phyloP scores from a whole-genome alignment of 1,139 yeast species.

The Maudiozyma humilis region DNA sequence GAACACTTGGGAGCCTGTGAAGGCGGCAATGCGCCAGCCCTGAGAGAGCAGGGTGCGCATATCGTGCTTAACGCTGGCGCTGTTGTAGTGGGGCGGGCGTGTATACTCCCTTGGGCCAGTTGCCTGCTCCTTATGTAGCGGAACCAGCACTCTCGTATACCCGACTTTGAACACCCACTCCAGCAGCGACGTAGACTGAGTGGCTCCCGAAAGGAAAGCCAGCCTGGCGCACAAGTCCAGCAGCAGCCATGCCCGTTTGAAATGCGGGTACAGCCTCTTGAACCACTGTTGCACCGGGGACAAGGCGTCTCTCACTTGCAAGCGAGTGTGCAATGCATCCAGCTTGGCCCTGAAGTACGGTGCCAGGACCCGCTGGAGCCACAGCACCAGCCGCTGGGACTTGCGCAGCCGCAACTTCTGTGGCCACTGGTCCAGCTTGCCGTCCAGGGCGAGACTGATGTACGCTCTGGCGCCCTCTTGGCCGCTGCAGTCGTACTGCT shows the following conservation, averaged over 20 bases:
- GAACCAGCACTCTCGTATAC: conserved; percentile 57
- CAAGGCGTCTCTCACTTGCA: too few species aligned
- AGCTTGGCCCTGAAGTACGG: conserved; percentile 67
- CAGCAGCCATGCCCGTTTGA: conserved; percentile 42
- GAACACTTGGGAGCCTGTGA: conserved; percentile 43
- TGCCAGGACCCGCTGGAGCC: conserved; percentile 56
- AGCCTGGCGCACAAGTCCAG: conserved; percentile 55
- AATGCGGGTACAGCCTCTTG: conserved; percentile 52
- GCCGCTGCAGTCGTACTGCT: conserved; percentile 44
- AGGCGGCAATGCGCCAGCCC: conserved; percentile 27
- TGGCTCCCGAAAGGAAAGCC: conserved; percentile 58
- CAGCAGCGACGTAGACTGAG: conserved; percentile 56
- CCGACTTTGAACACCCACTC: conserved; percentile 58
- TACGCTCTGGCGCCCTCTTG: conserved; percentile 24
- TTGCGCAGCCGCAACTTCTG: conserved; percentile 40
- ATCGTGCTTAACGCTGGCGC: conserved; percentile 33
- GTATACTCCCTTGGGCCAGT: conserved; percentile 31
- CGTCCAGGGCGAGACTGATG: conserved; percentile 4
- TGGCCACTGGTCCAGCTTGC: conserved; percentile 17
- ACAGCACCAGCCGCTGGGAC: conserved; percentile 49
- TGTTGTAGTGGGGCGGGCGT: too few species aligned
- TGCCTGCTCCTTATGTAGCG: conserved; percentile 36
- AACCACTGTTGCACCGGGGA: conserved; percentile 40
- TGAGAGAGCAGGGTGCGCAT: conserved; percentile 19
- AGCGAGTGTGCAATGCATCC: conserved; percentile 54